Conservation (phyloP, 345 rosid species). For the Anacardium occidentale region DNA sequence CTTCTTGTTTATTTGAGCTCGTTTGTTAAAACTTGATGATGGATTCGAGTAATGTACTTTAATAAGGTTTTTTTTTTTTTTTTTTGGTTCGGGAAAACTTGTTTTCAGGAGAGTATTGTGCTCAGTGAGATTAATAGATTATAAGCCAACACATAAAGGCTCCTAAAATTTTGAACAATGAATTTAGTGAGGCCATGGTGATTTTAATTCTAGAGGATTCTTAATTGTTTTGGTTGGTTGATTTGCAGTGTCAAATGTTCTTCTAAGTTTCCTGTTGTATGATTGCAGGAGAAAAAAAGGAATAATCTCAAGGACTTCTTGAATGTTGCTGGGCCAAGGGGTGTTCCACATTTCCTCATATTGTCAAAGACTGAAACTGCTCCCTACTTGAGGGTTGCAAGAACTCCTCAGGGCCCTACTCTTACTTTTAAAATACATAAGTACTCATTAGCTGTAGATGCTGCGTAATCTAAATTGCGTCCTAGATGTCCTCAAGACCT, state of each 20-base stretch:
- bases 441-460: conserved; percentile 72
- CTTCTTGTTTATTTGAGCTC: background rate
- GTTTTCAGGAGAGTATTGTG: too few species aligned
- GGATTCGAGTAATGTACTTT: background rate
- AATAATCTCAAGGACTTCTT: conserved; percentile 77
- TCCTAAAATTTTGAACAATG: background rate
- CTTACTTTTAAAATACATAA: conserved; percentile 75
- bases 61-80: background rate
- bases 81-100: background rate
- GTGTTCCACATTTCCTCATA: conserved; percentile 89
- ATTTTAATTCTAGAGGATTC: background rate
- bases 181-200: background rate
- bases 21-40: background rate
- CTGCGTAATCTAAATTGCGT: conserved; percentile 73
- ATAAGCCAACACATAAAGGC: background rate
- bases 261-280: background rate
- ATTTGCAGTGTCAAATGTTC: background rate
- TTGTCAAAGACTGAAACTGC: conserved; percentile 69
- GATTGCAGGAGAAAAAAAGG: conserved; percentile 82
- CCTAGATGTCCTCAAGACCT: conserved; percentile 95
- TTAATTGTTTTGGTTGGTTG: background rate
- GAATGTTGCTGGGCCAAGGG: conserved; percentile 97
- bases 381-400: conserved; percentile 75
- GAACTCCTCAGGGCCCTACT: conserved; percentile 97
- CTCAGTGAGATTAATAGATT: background rate